Evolutionary conservation across 2,329 filamentous ascomycete genomes (phyloP), one percentile per base, ranked within the genome.

Genomic region (Colletotrichum higginsianum): DNA sequence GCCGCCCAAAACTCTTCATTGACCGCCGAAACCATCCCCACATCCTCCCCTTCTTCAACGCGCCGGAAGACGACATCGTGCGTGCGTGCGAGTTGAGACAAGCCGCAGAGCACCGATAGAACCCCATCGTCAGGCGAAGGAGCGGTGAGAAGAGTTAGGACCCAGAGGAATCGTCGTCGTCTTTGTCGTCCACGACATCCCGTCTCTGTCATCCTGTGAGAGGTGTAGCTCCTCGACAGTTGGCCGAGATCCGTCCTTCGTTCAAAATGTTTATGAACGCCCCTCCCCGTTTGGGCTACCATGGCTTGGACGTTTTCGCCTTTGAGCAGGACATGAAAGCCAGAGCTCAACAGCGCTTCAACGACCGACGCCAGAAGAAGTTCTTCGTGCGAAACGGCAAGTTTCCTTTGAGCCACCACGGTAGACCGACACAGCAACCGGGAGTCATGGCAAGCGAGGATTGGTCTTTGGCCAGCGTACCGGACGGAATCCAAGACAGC

Each of bases 181-280:
- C 7, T 9, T 38, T 8, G n/a, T 4, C 35, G 42, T 16, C 38
- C 15, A 49, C 26, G 49, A 30, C 46, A 18, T 38, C 23, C 67
- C 9, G 35, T 38, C 35, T 38, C 35, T 3, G 15, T 38, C 9
- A 47, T 12, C 38, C 44, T 13, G 35, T 38, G 35, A 38, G 9
- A 38, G 35, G 35, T 38, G 35, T 52, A 18, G 55, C 35, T 42
- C 40, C 30, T 38, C 35, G 58, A 57, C 8, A 16, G 21, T 38
- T 18, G 35, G 38, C 35, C 12, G 56, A 38, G 64, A 23, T 26
- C 57, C 62, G 38, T 40, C 18, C 35, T 38, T 50, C 35, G 16
- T 49, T 47, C 60, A 72, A 62, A 56, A 73, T 73, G 72, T 72
- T 72, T 72, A 73, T 72, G 68, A 69, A 47, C 61, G 64, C 50